Conservation (phyloP, 2,329 filamentous ascomycete species). For the Exophiala sideris region DNA sequence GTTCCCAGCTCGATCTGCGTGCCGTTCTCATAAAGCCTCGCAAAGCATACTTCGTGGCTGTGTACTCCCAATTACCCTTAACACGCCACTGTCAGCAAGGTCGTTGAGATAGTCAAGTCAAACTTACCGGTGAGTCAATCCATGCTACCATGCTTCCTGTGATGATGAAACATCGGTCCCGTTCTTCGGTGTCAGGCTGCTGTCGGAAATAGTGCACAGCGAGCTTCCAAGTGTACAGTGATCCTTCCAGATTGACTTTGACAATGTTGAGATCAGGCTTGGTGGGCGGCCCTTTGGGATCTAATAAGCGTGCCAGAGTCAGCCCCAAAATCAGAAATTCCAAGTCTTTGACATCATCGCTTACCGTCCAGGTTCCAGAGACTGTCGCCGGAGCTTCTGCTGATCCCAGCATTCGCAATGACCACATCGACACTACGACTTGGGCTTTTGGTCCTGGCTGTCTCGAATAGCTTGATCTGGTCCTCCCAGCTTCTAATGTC, state of each 20-base stretch:
- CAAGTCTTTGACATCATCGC: not conserved
- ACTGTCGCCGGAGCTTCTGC: conserved; percentile 33
- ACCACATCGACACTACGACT: conserved; percentile 44
- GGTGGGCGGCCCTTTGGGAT: conserved; percentile 24
- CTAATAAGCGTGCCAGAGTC: not conserved
- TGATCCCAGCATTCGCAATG: conserved; percentile 49
- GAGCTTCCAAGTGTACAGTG: conserved; percentile 46
- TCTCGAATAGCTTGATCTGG: conserved; percentile 42
- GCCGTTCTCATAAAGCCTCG: conserved; percentile 45
- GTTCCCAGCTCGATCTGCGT: conserved; percentile 39
- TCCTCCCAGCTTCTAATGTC: conserved; percentile 46
- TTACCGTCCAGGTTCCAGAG: conserved; percentile 41
- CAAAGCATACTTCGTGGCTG: conserved; percentile 44
- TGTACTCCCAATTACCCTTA: conserved; percentile 41
- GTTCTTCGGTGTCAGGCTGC: conserved; percentile 31
- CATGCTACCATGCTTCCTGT: conserved; percentile 49
- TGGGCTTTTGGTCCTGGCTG: conserved; percentile 37
- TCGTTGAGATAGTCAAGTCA: not conserved
- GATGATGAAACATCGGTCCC: conserved; percentile 50
- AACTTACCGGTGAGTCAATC: conserved; percentile 42
- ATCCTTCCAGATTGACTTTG: conserved; percentile 42
- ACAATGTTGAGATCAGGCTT: conserved; percentile 46
- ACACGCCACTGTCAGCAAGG: not conserved
- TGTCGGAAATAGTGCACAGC: conserved; percentile 47
- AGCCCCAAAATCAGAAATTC: not conserved